Conservation (phyloP, 495 filamentous ascomycete genomes). For the Talaromyces trachyspermus region DNA sequence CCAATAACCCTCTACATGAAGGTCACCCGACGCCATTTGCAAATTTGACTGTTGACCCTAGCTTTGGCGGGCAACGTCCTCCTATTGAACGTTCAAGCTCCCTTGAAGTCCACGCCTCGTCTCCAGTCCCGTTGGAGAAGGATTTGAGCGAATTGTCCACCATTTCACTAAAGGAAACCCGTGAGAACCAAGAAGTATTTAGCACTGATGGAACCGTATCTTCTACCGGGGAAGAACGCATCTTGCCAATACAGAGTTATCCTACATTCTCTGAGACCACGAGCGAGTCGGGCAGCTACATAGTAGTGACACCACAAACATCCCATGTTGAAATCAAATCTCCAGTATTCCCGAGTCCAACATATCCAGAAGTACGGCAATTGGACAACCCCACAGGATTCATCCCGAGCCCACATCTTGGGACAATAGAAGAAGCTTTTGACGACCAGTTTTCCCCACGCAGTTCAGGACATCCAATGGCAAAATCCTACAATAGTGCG, state of each 20-base stretch:
- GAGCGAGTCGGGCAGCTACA: background rate
- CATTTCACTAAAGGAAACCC: background rate
- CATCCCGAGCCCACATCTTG: background rate
- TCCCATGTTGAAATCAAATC: background rate
- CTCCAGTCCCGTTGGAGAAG: background rate
- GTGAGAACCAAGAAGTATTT: background rate
- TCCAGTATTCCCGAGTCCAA: background rate
- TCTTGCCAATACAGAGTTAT: background rate
- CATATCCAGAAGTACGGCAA: background rate
- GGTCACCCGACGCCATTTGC: background rate
- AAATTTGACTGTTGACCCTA: background rate
- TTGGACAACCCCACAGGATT: background rate
- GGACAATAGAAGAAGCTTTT: background rate
- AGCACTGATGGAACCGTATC: background rate
- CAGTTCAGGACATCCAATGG: background rate
- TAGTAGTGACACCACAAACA: background rate
- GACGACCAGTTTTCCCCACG: background rate
- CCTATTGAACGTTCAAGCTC: constrained; percentile 2
- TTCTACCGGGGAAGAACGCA: background rate
- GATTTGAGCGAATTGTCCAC: background rate
- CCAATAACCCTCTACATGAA: background rate
- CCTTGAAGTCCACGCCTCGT: constrained; percentile 6
- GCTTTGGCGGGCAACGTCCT: background rate
- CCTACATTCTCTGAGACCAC: background rate
- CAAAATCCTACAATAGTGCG: background rate